Conservation (phyloP, 495 filamentous ascomycete species). For the Hyaloscypha variabilis region DNA sequence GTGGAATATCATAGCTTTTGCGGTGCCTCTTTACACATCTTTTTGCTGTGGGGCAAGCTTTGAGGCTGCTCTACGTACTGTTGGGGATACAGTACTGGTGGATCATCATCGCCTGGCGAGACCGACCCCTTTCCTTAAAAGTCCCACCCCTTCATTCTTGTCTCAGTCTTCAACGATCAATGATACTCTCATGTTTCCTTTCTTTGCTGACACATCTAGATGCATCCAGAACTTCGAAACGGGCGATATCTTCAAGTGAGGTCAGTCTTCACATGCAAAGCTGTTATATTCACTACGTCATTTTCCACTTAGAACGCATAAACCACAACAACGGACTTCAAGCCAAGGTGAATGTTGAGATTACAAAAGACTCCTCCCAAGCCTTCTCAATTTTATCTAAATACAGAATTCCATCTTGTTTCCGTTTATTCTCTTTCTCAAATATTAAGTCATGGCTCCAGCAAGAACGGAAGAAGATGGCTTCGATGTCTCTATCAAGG, state of each 20-base stretch:
- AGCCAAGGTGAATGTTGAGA: neutral
- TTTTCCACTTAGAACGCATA: neutral
- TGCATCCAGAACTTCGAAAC: neutral
- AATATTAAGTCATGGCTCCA: constrained; percentile 9
- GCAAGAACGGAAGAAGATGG: constrained; percentile 16
- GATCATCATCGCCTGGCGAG: neutral
- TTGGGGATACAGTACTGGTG: neutral
- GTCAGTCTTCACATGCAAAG: constrained; percentile 10
- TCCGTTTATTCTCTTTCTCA: neutral
- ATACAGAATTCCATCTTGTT: neutral
- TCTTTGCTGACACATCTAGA: neutral
- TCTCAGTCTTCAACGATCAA: neutral
- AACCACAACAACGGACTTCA: neutral
- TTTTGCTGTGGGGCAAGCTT: neutral
- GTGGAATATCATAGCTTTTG: neutral
- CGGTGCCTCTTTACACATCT: neutral
- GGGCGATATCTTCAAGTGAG: neutral
- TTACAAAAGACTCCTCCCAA: neutral
- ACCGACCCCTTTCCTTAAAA: neutral
- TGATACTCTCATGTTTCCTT: neutral
- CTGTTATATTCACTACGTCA: neutral
- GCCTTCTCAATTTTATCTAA: neutral
- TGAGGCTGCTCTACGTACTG: neutral
- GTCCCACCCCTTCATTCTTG: neutral
- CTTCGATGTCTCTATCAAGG: constrained; percentile 25